Conservation (phyloP, 1,284 basidiomycete genomes). For the Ustilago crameri region DNA sequence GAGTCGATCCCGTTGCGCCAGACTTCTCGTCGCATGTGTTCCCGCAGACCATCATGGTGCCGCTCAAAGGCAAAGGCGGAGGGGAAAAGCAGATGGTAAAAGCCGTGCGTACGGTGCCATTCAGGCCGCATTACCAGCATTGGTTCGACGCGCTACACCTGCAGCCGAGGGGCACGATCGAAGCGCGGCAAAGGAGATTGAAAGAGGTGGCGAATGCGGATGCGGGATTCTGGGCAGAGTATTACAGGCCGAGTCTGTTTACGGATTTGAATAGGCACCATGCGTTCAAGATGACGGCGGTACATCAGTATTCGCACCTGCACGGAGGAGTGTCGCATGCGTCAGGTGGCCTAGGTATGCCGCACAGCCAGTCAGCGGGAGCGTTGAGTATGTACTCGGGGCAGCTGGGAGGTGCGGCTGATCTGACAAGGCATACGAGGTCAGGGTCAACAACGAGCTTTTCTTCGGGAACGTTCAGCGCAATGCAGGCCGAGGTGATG, state of each 20-base stretch:
- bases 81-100: constrained; percentile 2
- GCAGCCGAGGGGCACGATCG: constrained; percentile 28
- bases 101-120: constrained; percentile 27
- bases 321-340: constrained; percentile 22
- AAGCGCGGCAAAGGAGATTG: constrained; percentile 47
- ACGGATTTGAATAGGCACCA: constrained; percentile 66
- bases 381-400: constrained; percentile 41
- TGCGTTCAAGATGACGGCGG: constrained; percentile 68
- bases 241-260: constrained; percentile 66
- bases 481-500: constrained; percentile 24
- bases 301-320: constrained; percentile 53
- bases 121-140: constrained; percentile 50
- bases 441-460: constrained; percentile 33
- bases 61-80: not conserved
- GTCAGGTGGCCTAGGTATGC: constrained; percentile 28
- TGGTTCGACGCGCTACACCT: constrained; percentile 58
- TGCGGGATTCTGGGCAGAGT: constrained; percentile 65
- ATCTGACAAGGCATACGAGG: constrained; percentile 25
- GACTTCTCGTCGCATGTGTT: constrained; percentile 39
- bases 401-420: constrained; percentile 29
- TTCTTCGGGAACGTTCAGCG: constrained; percentile 18
- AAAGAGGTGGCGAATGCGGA: constrained; percentile 56
- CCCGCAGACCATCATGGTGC: constrained; percentile 20
- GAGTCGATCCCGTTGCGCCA: constrained; percentile 72
- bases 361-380: constrained; percentile 30